A percentile compares a stretch with the other conserved stretches of the same genome.
Conservation (phyloP, 2,329 filamentous ascomycete species). For the Ophiostoma triangulosporum region DNA sequence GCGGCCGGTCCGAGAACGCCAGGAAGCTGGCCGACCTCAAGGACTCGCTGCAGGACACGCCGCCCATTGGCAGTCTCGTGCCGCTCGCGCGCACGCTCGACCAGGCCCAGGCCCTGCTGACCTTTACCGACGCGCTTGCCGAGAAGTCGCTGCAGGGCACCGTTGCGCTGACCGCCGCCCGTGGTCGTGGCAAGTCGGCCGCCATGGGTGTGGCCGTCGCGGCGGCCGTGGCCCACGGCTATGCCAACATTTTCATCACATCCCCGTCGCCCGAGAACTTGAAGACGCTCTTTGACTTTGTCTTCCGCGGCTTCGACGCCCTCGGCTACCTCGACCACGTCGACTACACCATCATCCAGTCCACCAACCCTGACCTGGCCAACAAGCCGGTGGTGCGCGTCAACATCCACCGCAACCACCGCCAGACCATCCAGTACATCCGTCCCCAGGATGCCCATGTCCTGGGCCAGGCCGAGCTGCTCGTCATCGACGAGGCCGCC, state of each 20-base stretch:
- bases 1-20: conserved; percentile 59
- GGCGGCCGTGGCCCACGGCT: conserved; percentile 86
- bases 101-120: conserved; percentile 91
- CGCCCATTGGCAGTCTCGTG: conserved; percentile 74
- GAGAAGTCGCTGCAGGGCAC: conserved; percentile 93
- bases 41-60: conserved; percentile 70
- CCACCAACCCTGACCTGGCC: conserved; percentile 83
- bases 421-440: conserved; percentile 98
- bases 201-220: conserved; percentile 90
- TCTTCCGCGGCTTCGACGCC: conserved; percentile 96
- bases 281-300: conserved; percentile 95
- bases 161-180: conserved; percentile 80
- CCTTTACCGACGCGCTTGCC: conserved; percentile 88
- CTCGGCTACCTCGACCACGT: conserved; percentile 87
- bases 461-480: conserved; percentile 81
- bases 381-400: conserved; percentile 98
- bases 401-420: conserved; percentile 86
- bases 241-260: conserved; percentile 98
- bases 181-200: conserved; percentile 94
- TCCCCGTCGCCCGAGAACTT: conserved; percentile 95
- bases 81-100: conserved; percentile 82
- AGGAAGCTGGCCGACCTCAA: conserved; percentile 78
- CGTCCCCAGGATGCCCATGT: conserved; percentile 92
- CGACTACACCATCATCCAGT: conserved; percentile 96
- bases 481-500: conserved; percentile 95